Evolutionary conservation across 352 stramenopile species (phyloP).

Genomic region (Phytophthora vignae): DNA sequence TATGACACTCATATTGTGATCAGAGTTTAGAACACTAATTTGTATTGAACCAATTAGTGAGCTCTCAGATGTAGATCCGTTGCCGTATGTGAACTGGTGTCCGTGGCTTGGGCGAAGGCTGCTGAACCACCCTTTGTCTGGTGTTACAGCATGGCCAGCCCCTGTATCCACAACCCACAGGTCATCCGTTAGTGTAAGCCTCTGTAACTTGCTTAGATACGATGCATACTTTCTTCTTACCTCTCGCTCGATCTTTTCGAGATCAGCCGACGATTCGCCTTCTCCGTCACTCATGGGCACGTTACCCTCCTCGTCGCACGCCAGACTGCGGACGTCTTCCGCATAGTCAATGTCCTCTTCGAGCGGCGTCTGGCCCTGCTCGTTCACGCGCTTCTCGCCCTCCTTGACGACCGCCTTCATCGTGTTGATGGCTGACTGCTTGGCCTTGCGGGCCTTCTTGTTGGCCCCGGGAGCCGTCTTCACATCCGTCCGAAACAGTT

Average conservation of each 20-base stretch:
- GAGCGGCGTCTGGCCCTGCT: too few relatives aligned
- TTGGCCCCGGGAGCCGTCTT: background rate
- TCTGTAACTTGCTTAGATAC: background rate
- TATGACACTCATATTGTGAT: background rate
- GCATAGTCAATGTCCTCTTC: too few relatives aligned
- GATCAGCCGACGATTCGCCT: too few relatives aligned
- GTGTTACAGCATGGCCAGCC: background rate
- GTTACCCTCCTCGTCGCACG: background rate
- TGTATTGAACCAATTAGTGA: background rate
- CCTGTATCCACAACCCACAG: background rate
- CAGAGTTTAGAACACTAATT: background rate
- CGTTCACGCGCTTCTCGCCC: too few relatives aligned
- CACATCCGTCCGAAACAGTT: background rate
- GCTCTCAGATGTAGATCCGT: background rate
- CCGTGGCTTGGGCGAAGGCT: background rate
- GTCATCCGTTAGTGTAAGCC: background rate
- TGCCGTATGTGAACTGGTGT: background rate
- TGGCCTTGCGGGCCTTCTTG: too few relatives aligned
- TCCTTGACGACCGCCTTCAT: too few relatives aligned
- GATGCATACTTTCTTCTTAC: background rate
- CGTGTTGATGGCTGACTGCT: too few relatives aligned
- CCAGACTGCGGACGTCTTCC: too few relatives aligned
- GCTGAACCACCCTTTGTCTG: background rate
- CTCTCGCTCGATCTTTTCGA: background rate
- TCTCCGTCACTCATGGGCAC: background rate